Percentiles rank a stretch among this genome's conserved stretches.
Evolutionary conservation across 495 filamentous ascomycete genomes (phyloP).

Genomic region (Tuber umbilicatum): DNA sequence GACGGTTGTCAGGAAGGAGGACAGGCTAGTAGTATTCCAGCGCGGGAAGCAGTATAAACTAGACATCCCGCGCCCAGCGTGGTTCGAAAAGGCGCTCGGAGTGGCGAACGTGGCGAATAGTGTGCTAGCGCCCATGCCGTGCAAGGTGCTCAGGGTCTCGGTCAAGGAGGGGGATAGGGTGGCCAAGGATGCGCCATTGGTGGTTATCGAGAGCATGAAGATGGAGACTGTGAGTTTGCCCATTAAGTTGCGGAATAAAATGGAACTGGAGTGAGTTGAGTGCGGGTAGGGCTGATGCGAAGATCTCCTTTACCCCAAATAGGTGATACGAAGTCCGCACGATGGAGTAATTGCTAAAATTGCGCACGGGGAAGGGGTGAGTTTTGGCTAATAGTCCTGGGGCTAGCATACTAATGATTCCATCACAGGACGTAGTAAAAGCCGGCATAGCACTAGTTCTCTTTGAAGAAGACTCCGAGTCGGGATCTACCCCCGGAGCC

Average conservation of each 20-base stretch:
- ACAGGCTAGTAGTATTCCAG: constrained; percentile 73
- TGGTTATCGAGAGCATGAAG: constrained; percentile 99
- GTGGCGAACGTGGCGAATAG: constrained; percentile 73
- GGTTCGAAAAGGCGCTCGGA: constrained; percentile 81
- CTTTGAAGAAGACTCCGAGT: constrained; percentile 47
- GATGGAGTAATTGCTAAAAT: constrained; percentile 72
- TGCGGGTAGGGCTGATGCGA: constrained; percentile 6
- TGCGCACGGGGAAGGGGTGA: constrained; percentile 80
- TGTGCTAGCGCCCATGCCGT: constrained; percentile 89
- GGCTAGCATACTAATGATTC: background rate
- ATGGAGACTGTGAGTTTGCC: constrained; percentile 73
- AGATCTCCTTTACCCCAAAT: background rate
- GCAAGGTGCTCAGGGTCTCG: constrained; percentile 81
- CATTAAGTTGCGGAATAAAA: background rate
- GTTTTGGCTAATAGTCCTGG: constrained; percentile 41
- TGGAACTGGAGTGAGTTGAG: background rate
- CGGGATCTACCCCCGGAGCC: background rate
- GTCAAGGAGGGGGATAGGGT: constrained; percentile 73
- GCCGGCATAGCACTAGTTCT: constrained; percentile 52
- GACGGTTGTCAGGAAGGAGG: constrained; percentile 64
- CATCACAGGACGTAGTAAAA: constrained; percentile 53
- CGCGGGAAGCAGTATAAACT: constrained; percentile 71
- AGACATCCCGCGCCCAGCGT: constrained; percentile 59
- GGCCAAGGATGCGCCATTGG: constrained; percentile 76
- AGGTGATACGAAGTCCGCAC: constrained; percentile 75